Conservation (phyloP, 768 basidiomycete species). For the Lactifluus rugatus region DNA sequence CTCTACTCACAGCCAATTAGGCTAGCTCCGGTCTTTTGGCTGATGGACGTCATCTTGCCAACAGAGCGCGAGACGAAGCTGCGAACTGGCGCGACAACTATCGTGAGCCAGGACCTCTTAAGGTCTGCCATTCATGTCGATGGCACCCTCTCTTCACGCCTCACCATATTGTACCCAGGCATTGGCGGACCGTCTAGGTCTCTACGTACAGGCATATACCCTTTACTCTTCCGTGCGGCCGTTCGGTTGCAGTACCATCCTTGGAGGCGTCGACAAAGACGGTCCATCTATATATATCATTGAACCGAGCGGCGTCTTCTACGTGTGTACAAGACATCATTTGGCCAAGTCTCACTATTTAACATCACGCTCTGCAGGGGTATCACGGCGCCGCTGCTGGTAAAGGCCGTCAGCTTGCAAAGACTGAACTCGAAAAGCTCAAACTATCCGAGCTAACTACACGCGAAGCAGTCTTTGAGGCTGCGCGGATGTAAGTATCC, state of each 20-base stretch:
- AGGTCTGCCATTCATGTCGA: constrained; percentile 40
- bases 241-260: constrained; percentile 89
- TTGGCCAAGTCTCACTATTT: background rate
- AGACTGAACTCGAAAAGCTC: constrained; percentile 97
- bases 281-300: constrained; percentile 83
- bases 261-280: constrained; percentile 81
- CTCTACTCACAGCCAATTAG: constrained; percentile 32
- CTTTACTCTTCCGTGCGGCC: constrained; percentile 97
- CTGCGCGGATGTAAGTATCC: constrained; percentile 80
- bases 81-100: constrained; percentile 62
- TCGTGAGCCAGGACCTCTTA: constrained; percentile 64
- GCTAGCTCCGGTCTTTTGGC: constrained; percentile 90
- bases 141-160: background rate
- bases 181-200: constrained; percentile 68
- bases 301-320: constrained; percentile 91
- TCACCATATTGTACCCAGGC: constrained; percentile 30
- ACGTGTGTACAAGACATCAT: constrained; percentile 39
- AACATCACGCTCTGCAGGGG: constrained; percentile 36
- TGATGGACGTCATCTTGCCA: constrained; percentile 82
- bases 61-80: constrained; percentile 79
- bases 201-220: constrained; percentile 93
- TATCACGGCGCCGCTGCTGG: constrained; percentile 96
- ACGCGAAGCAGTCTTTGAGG: constrained; percentile 83
- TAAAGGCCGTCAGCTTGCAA: constrained; percentile 95
- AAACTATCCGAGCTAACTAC: constrained; percentile 71